Conservation (phyloP, 2,329 filamentous ascomycete species). For the Annulohypoxylon truncatum region DNA sequence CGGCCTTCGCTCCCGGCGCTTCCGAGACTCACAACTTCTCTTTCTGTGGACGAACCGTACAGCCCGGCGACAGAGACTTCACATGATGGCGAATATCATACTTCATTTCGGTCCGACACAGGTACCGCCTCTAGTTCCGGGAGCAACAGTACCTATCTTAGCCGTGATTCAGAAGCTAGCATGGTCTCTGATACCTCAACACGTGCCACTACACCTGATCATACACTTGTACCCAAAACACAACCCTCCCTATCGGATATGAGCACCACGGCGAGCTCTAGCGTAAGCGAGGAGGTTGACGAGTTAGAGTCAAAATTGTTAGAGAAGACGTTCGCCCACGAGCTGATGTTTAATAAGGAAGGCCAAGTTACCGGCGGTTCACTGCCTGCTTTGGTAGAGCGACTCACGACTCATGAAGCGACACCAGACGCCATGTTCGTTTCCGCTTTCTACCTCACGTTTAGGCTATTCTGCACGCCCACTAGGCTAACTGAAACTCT, state of each 20-base stretch:
- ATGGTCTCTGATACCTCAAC: slow-evolving; percentile 85
- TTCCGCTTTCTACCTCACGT: slow-evolving; percentile 95
- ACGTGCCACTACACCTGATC: slow-evolving; percentile 86
- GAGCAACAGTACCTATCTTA: slow-evolving; percentile 81
- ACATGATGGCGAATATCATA: slow-evolving; percentile 63
- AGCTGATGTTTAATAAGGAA: slow-evolving; percentile 93
- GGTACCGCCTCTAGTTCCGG: slow-evolving; percentile 80
- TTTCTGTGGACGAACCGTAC: slow-evolving; percentile 61
- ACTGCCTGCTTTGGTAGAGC: slow-evolving; percentile 90
- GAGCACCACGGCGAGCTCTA: slow-evolving; percentile 73
- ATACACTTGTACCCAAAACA: slow-evolving; percentile 63
- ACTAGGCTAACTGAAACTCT: slow-evolving; percentile 81
- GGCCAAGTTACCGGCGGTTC: slow-evolving; percentile 95
- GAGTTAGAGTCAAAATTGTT: slow-evolving; percentile 86
- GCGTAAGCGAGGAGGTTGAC: slow-evolving; percentile 77
- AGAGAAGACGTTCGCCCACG: slow-evolving; percentile 91
- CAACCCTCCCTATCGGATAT: slow-evolving; percentile 75
- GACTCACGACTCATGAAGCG: slow-evolving; percentile 90
- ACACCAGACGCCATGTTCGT: slow-evolving; percentile 93
- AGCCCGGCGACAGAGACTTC: slow-evolving; percentile 59
- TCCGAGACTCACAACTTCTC: slow-evolving; percentile 66
- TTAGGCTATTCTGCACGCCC: slow-evolving; percentile 90
- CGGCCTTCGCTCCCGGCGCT: slow-evolving; percentile 65
- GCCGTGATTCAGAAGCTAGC: slow-evolving; percentile 84
- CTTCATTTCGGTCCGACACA: slow-evolving; percentile 71